A percentile compares a stretch with the other conserved stretches of the same genome.
Conservation (phyloP, 2,329 filamentous ascomycete genomes). For the Aspergillus neoniger region DNA sequence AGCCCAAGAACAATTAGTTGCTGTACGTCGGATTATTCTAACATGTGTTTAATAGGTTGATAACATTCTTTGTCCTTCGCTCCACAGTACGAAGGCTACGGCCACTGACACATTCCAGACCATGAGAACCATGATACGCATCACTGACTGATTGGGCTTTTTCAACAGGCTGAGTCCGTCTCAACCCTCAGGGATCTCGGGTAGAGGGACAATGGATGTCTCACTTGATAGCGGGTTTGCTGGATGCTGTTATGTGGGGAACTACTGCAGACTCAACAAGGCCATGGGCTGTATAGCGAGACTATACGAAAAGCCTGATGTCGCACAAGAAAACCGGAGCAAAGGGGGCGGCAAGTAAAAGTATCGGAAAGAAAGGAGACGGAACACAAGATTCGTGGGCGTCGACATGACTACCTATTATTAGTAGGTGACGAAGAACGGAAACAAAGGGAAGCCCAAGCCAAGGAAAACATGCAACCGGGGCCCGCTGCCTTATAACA, state of each 20-base stretch:
- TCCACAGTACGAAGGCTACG: too few relatives aligned
- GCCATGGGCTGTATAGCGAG: not conserved
- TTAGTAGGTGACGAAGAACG: not conserved
- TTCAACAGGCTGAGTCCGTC: not conserved
- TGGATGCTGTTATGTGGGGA: not conserved
- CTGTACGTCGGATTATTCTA: too few relatives aligned
- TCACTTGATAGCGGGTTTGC: not conserved
- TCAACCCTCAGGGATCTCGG: not conserved
- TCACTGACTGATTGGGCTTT: not conserved
- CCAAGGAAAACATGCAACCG: not conserved
- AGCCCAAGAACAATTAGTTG: too few relatives aligned
- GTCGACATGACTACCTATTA: not conserved
- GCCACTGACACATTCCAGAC: too few relatives aligned
- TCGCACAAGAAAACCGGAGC: conserved; percentile 1
- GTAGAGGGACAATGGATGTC: not conserved
- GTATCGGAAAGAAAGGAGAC: not conserved
- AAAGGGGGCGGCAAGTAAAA: not conserved
- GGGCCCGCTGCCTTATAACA: conserved; percentile 3
- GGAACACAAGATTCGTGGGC: not conserved
- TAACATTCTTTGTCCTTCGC: too few relatives aligned
- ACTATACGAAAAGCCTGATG: not conserved
- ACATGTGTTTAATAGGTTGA: too few relatives aligned
- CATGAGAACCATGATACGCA: too few relatives aligned
- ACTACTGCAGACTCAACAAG: not conserved
- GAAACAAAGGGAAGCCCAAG: not conserved